Conservation (phyloP, 257 asterid species). For the Solanum commersonii region DNA sequence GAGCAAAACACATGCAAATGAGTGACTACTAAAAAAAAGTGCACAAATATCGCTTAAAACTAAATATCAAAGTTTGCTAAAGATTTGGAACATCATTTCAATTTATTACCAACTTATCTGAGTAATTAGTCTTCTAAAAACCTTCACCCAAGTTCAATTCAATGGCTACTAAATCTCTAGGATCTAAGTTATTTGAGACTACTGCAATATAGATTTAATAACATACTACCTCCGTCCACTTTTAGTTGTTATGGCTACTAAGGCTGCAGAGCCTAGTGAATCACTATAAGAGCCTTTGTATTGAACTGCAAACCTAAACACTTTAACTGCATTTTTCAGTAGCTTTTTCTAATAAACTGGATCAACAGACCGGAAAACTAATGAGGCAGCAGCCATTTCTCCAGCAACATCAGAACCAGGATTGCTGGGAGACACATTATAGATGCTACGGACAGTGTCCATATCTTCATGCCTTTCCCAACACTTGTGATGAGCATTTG, state of each 20-base stretch:
- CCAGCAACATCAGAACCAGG: slow-evolving; percentile 91
- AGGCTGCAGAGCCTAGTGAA: slow-evolving; percentile 50
- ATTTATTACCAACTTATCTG: no score
- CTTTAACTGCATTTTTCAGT: slow-evolving; percentile 38
- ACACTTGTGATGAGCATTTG: slow-evolving; percentile 59
- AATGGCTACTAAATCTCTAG: no score
- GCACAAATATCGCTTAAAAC: no score
- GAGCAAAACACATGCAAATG: neutral
- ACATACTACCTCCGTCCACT: no score
- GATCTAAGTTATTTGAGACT: no score
- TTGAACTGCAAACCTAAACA: slow-evolving; percentile 52
- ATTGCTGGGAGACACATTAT: slow-evolving; percentile 42
- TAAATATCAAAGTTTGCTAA: no score
- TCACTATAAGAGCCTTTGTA: slow-evolving; percentile 75
- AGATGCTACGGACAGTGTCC: slow-evolving; percentile 55
- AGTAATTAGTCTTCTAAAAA: no score
- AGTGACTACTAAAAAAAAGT: neutral
- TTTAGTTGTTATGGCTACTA: no score
- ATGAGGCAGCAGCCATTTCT: slow-evolving; percentile 83
- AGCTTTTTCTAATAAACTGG: slow-evolving; percentile 35
- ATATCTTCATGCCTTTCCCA: slow-evolving; percentile 91
- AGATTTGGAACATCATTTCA: no score
- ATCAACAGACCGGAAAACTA: slow-evolving; percentile 56
- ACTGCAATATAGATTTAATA: no score
- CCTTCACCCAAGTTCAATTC: no score